Evolutionary conservation across 2,329 filamentous ascomycete species (phyloP).

Genomic region (Geosmithia flava): DNA sequence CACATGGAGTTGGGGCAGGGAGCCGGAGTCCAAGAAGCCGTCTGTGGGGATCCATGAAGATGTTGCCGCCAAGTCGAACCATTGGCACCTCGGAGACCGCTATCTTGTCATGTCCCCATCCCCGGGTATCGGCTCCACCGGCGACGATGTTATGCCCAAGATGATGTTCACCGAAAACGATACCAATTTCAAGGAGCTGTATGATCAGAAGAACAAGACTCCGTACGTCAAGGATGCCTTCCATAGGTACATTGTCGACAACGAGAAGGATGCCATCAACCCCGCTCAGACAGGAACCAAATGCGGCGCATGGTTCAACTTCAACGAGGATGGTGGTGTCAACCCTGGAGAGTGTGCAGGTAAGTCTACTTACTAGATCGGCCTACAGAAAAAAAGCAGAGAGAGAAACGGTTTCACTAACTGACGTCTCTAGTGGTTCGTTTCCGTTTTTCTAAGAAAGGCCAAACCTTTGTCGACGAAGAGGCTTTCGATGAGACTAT

Average conservation of each 20-base stretch:
- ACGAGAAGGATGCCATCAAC: conserved; percentile 71
- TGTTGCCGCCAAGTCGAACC: conserved; percentile 62
- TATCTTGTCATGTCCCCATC: conserved; percentile 82
- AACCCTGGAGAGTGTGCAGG: conserved; percentile 84
- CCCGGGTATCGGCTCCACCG: conserved; percentile 66
- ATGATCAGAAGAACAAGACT: conserved; percentile 64
- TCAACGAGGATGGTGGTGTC: conserved; percentile 81
- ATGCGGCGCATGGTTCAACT: conserved; percentile 80
- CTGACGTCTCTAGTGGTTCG: conserved; percentile 53
- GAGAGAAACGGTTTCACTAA: conserved; percentile 4
- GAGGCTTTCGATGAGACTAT: conserved; percentile 86
- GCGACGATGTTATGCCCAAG: conserved; percentile 73
- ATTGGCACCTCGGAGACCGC: conserved; percentile 69
- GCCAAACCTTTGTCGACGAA: conserved; percentile 75
- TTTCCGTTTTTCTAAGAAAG: conserved; percentile 71
- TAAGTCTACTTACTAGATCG: conserved; percentile 28
- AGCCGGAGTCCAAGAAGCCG: conserved; percentile 65
- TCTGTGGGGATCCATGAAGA: conserved; percentile 55
- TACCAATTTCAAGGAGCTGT: conserved; percentile 71
- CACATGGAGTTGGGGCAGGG: conserved; percentile 90
- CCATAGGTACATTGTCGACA: conserved; percentile 74
- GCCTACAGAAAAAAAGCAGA: background rate
- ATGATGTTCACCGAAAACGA: conserved; percentile 94
- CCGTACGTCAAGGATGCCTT: conserved; percentile 93
- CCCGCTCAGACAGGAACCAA: conserved; percentile 75